Evolutionary conservation across 1,139 yeast species (phyloP), one percentile per base, ranked within the genome.

Genomic region (Suhomyces bokatorum): DNA sequence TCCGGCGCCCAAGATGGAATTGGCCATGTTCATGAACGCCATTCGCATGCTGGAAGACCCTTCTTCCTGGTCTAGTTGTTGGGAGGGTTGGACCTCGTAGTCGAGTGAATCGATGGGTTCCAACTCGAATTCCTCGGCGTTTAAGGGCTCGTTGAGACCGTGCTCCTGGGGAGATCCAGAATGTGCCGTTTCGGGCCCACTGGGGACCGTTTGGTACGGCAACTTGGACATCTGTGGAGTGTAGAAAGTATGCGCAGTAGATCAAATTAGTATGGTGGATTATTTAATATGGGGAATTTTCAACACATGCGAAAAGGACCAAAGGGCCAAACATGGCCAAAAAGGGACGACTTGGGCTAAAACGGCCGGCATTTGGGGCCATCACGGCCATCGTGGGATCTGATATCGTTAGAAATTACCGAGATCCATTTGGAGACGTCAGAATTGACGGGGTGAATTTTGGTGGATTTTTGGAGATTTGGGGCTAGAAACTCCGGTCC

Each of bases 11-110:
- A 91, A 72, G 47, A 90, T 91, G 13, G 88, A 85, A 64, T 91
- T 91, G 17, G 97, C 95, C 96, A 91, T 90, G 64, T 91, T 91
- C 95, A 91, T 87, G 58, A 91, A 90, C 11, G 97, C 97, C 90
- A 87, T 86, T 50, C 78, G 78, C 77, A 90, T 75, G 49, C 70
- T 76, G n/a, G 80, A 70, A 37, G 74, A 62, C 4, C 76, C 55
- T 16, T 45, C 54, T 11, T 46, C 50, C 5, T 45, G 42, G 16
- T 46, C 50, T 9, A 42, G 42, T 8, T 39, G 20, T 11, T 37
- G 49, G 7, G 40, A 15, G 15, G 38, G 35, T 11, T 20, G 39
- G 3, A 32, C 26, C 34, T 47, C 51, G 22, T 42, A 48, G 45
- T 54, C 57, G 32, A 47, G 50, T 13, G 53, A 52, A 6, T 53